Conservation (phyloP, 441 rosid genomes). For the Metrosideros polymorpha region DNA sequence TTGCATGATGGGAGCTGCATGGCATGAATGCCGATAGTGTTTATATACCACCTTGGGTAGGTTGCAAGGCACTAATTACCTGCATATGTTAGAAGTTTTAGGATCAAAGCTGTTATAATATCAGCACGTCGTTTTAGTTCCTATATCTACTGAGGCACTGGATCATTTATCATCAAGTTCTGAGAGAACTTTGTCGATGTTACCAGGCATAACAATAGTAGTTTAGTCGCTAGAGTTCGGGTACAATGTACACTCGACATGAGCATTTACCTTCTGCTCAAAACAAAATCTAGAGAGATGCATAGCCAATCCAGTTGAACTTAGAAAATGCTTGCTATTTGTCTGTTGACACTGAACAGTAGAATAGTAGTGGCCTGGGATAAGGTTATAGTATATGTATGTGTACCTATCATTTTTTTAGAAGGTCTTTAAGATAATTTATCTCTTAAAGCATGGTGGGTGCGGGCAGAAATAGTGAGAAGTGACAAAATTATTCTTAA, state of each 20-base stretch:
- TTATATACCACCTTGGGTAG: background rate
- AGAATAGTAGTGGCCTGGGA: background rate
- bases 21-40: background rate
- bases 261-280: background rate
- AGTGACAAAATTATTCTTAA: background rate
- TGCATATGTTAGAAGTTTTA: background rate
- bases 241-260: background rate
- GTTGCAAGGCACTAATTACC: background rate
- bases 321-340: background rate
- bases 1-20: background rate
- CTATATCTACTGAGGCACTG: background rate
- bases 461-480: background rate
- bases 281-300: background rate
- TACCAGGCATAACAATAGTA: background rate
- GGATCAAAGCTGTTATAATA: background rate
- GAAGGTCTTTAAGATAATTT: background rate
- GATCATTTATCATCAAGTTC: background rate
- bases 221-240: background rate
- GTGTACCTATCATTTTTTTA: background rate
- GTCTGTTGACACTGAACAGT: background rate
- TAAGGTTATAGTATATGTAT: no score
- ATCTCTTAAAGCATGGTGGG: background rate
- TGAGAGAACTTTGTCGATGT: background rate
- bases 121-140: background rate
- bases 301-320: background rate